Conservation (phyloP, 306 rosid species). For the Vachellia collinsii region DNA sequence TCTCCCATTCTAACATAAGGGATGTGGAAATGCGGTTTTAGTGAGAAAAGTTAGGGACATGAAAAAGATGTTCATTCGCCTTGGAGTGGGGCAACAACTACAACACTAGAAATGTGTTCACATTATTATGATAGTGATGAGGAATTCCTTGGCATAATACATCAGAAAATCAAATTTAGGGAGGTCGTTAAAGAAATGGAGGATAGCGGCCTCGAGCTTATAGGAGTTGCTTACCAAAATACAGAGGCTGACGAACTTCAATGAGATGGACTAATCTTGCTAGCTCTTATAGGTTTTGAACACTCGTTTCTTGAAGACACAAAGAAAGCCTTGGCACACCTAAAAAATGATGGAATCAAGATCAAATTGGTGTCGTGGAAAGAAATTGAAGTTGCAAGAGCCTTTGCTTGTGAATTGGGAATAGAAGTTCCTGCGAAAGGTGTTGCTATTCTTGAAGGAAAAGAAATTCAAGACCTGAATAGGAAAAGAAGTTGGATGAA, state of each 20-base stretch:
- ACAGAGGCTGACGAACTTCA: background rate
- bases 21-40: background rate
- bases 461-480: background rate
- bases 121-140: background rate
- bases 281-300: background rate
- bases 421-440: background rate
- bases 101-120: background rate
- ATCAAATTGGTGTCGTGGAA: background rate
- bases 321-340: background rate
- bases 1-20: no score
- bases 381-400: background rate
- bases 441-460: background rate
- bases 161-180: background rate
- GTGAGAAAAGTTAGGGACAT: background rate
- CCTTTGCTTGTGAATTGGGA: background rate
- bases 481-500: background rate
- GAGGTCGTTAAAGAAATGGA: background rate
- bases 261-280: background rate
- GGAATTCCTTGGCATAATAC: background rate
- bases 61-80: background rate
- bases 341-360: background rate
- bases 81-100: background rate
- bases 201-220: constrained; percentile 1
- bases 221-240: background rate
- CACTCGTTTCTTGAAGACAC: background rate